Base-by-base conservation (phyloP, 148 eudicot genomes). In the Heliosperma pusillum region DNA sequence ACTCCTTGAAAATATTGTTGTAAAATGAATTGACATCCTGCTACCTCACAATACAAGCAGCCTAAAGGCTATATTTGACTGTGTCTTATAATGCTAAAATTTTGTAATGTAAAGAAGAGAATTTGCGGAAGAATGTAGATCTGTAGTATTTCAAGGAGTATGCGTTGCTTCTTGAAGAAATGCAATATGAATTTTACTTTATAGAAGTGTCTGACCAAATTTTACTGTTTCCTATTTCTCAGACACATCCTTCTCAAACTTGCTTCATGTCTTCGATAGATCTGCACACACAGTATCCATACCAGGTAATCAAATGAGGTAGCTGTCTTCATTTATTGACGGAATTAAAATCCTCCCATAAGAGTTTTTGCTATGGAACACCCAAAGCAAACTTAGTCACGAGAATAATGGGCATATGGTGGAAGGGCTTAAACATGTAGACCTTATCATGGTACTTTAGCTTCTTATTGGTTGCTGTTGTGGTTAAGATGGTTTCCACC, bases 171-270 rank as follows among this genome's bases (percentile, higher is more conserved):
- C 42, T 36, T 5, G 1, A 36, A 36, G 42, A 36, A 36, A 36
- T 36, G 42, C 42, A 36, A 36, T 36, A 36, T 36, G 42, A 36
- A 36, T 36, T 36, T 36, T 36, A 36, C 42, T 36, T 36, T 10
- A 36, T 36, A 36, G 42, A 36, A 36, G 42, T 7, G 6, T 65
- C 76, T 68, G 44, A 65, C 58, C 77, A 72, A 40, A 30, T 80
- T 40, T 40, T 33, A 61, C 44, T 76, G 70, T 71, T 77, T 76
- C 71, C 40, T 64, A 24, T 29, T 78, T 72, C 13, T 60, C 95
- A 90, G 96, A 90, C 96, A 12, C 96, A 90, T 87, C 96, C 96
- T 78, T 85, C 96, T 24, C 96, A 90, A 73, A 90, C 83, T 57
- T 90, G 96, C 81, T 90, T 90, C 73, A 88, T 90, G 96, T 90